Evolutionary conservation across 1,284 basidiomycete genomes (phyloP), one percentile per base, ranked within the genome.

Genomic region (Phylloporus sp.): DNA sequence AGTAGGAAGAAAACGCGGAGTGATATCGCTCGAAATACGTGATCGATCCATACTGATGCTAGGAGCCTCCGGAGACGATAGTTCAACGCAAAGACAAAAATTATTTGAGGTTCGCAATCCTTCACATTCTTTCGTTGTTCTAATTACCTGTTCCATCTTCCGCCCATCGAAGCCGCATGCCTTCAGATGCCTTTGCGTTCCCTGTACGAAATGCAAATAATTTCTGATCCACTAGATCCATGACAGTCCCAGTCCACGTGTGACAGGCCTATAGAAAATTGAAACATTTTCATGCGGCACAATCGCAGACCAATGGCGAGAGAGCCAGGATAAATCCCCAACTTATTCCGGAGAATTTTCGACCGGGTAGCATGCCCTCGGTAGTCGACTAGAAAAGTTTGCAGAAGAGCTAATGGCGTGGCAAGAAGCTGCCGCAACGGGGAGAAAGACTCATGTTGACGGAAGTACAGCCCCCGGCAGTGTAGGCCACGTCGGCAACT

Each of bases 131-230:
- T 29, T 39, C 22, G 18, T 4, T 6, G 11, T 6, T 49, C 22
- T 52, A 34, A 51, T 64, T 26, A 68, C 34, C 26, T 47, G 11
- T 26, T 18, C 22, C 20, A 32, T 52, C 18, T 42, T 12, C n/a
- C 6, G 32, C 17, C 44, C 44, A 13, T 56, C 26, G 40, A 67
- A 63, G 31, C 55, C 66, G 18, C 15, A 20, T 68, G 26, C 24
- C 58, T 51, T 34, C 32, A 28, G 50, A 64, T 54, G 22, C 58
- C 59, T 74, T 65, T 50, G 69, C 40, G 18, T 74, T 74, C 58
- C 62, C 72, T 12, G 58, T 29, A 6, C 65, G 64, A 15, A 40
- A 63, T 47, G 17, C 51, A n/a, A 53, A 56, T 24, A 62, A 64
- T 1, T 18, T 34, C 18, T 49, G 28, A 54, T 68, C 72, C 24